These are phyloP conservation scores for Candida stauntonica DNA, from an alignment of 805 yeast species.

Conservation along the genomic window DNA sequence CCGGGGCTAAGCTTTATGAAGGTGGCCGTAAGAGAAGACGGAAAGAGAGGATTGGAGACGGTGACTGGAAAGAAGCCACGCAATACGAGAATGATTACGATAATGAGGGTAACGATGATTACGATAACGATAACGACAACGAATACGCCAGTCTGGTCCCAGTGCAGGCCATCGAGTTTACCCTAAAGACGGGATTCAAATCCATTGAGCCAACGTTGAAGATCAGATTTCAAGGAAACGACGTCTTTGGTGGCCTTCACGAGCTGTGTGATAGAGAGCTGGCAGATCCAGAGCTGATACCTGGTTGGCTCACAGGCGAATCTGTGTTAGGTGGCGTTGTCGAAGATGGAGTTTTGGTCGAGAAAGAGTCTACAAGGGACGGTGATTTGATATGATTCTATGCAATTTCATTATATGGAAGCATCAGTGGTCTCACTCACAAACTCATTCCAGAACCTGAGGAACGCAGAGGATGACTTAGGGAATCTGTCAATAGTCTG, in stretches of 20 bases:
- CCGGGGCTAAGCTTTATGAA: constrained; percentile 38
- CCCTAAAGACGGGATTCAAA: constrained; percentile 31
- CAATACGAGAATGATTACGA: constrained; percentile 10
- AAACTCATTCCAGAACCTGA: constrained; percentile 16
- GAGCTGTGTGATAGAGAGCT: constrained; percentile 50
- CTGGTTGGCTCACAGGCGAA: constrained; percentile 79
- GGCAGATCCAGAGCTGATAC: constrained; percentile 52
- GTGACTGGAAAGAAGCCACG: constrained; percentile 12
- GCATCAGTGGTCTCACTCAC: constrained; percentile 18
- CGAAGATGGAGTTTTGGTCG: constrained; percentile 30
- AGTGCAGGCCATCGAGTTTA: constrained; percentile 46
- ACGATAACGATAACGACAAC: constrained; percentile 19
- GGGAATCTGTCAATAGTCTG: constrained; percentile 12
- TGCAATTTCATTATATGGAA: too few species aligned
- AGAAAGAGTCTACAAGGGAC: background rate
- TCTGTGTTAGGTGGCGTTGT: constrained; percentile 53
- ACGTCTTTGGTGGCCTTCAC: constrained; percentile 76
- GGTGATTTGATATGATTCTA: too few species aligned
- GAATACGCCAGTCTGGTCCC: constrained; percentile 56
- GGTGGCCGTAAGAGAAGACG: constrained; percentile 25
- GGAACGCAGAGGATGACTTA: constrained; percentile 11
- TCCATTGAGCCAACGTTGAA: constrained; percentile 22
- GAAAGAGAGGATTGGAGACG: constrained; percentile 18
- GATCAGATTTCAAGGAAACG: constrained; percentile 51
- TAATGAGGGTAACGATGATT: constrained; percentile 23